Evolutionary conservation across 2,329 filamentous ascomycete genomes (phyloP).

Genomic region (Drechslerella coelobrocha): DNA sequence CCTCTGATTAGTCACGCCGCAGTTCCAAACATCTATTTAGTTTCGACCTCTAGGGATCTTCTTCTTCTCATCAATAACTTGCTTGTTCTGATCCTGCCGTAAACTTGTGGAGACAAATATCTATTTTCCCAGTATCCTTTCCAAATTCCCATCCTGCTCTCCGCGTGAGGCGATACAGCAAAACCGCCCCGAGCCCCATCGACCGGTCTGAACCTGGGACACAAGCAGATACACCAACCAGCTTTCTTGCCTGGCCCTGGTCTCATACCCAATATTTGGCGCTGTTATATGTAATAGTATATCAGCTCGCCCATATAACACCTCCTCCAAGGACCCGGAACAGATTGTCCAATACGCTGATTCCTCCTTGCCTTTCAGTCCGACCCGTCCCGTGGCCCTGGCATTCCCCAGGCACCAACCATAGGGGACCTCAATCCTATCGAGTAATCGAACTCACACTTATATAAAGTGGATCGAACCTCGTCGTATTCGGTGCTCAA

Average conservation of each 20-base stretch:
- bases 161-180: constrained; percentile 18
- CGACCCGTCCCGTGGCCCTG: constrained; percentile 34
- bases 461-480: constrained; percentile 36
- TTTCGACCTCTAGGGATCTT: constrained; percentile 34
- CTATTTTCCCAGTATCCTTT: constrained; percentile 6
- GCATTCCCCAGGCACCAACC: constrained; percentile 16
- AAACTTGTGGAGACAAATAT: constrained; percentile 45
- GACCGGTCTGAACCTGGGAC: constrained; percentile 17
- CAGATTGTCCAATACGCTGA: constrained; percentile 16
- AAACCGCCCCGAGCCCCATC: constrained; percentile 30
- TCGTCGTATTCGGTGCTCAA: background rate
- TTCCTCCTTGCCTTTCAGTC: constrained; percentile 42
- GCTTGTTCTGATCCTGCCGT: constrained; percentile 35
- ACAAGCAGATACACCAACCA: constrained; percentile 5
- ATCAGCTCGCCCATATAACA: constrained; percentile 34
- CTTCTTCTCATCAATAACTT: constrained; percentile 1
- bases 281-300: constrained; percentile 42
- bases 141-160: constrained; percentile 4
- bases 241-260: constrained; percentile 17
- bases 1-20: constrained; percentile 41
- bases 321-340: constrained; percentile 36
- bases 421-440: constrained; percentile 9
- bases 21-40: constrained; percentile 40
- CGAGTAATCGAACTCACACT: constrained; percentile 19
- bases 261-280: constrained; percentile 29